Conservation (phyloP, 1,284 basidiomycete genomes). For the Cryptococcus jaspeensis region DNA sequence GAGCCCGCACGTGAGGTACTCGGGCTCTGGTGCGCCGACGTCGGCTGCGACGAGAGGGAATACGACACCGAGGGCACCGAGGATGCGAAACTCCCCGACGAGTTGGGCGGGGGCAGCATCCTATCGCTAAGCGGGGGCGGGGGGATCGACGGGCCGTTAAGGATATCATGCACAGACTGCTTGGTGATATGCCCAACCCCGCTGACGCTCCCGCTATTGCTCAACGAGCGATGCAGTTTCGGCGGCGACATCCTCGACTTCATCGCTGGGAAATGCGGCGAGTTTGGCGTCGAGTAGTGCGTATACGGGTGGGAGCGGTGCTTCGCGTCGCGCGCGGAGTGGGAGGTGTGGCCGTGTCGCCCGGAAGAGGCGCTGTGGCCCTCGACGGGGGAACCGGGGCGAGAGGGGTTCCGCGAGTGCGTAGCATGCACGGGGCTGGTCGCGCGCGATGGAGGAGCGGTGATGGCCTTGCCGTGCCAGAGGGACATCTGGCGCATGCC, state of each 20-base stretch:
- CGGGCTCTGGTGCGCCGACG: slow-evolving; percentile 45
- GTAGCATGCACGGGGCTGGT: slow-evolving; percentile 38
- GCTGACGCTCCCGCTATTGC: slow-evolving; percentile 11
- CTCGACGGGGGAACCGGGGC: slow-evolving; percentile 41
- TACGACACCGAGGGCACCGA: slow-evolving; percentile 34
- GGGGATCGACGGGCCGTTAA: slow-evolving; percentile 47
- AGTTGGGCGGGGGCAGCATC: slow-evolving; percentile 45
- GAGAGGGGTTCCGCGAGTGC: slow-evolving; percentile 37
- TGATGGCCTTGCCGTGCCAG: slow-evolving; percentile 43
- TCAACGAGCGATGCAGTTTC: slow-evolving; percentile 28
- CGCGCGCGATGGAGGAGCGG: slow-evolving; percentile 46
- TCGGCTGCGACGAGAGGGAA: slow-evolving; percentile 33
- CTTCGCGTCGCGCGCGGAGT: slow-evolving; percentile 47
- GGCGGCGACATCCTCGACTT: slow-evolving; percentile 45
- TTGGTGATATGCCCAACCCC: slow-evolving; percentile 11
- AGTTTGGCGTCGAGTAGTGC: slow-evolving; percentile 39
- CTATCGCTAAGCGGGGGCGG: slow-evolving; percentile 46
- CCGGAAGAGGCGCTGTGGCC: slow-evolving; percentile 50
- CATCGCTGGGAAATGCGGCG: slow-evolving; percentile 35
- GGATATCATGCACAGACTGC: slow-evolving; percentile 52
- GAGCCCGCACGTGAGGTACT: slow-evolving; percentile 42
- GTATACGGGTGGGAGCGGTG: slow-evolving; percentile 48
- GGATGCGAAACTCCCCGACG: slow-evolving; percentile 32
- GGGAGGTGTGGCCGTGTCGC: slow-evolving; percentile 48
- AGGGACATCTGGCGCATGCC: slow-evolving; percentile 64